These are phyloP conservation scores for Exsudoporus frostii DNA, from an alignment of 768 basidiomycete species.

Conservation along the genomic window DNA sequence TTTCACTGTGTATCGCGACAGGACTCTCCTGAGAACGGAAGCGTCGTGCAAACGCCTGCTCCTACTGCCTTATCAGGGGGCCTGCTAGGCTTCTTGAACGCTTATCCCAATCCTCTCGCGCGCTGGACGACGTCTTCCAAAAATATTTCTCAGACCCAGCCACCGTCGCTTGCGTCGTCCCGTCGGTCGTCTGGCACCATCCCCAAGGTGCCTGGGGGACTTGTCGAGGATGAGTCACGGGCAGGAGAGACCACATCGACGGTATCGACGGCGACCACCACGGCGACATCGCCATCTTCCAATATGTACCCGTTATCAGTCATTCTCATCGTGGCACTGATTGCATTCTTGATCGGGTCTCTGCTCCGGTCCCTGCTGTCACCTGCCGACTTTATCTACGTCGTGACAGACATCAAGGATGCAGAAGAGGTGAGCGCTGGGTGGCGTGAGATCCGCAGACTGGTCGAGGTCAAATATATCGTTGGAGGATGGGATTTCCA, in stretches of 20 bases:
- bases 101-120: slow-evolving; percentile 56
- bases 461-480: slow-evolving; percentile 80
- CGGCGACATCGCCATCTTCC: background rate
- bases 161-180: slow-evolving; percentile 22
- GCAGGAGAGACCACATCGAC: background rate
- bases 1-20: slow-evolving; percentile 2
- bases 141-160: slow-evolving; percentile 15
- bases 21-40: slow-evolving; percentile 28
- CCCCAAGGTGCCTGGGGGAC: slow-evolving; percentile 38
- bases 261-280: background rate
- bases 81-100: slow-evolving; percentile 58
- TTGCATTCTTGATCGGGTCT: slow-evolving; percentile 90
- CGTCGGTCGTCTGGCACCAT: slow-evolving; percentile 21
- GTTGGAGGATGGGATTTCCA: slow-evolving; percentile 87
- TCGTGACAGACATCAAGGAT: slow-evolving; percentile 56
- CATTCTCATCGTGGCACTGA: slow-evolving; percentile 73
- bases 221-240: slow-evolving; percentile 19
- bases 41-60: slow-evolving; percentile 15
- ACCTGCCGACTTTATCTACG: slow-evolving; percentile 88
- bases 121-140: slow-evolving; percentile 43
- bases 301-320: slow-evolving; percentile 45
- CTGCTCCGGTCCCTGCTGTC: slow-evolving; percentile 83
- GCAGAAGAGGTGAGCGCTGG: slow-evolving; percentile 50
- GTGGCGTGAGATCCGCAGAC: slow-evolving; percentile 83
- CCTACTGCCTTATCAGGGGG: slow-evolving; percentile 35